Evolutionary conservation across 1,139 yeast genomes (phyloP), one percentile per base, ranked within the genome.

Genomic region (Ogataea hybrid): DNA sequence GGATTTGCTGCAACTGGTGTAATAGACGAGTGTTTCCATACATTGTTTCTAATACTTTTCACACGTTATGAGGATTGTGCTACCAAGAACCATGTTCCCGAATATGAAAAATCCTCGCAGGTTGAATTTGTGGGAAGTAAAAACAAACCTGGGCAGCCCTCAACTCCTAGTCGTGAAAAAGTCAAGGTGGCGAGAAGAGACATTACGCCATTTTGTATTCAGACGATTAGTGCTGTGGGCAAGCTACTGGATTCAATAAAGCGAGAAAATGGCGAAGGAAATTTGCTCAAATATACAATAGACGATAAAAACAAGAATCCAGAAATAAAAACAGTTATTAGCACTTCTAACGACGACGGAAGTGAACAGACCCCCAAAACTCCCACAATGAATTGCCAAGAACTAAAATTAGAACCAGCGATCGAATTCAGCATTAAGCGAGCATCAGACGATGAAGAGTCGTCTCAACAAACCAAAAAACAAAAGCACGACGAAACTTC

Each of bases 1-100:
- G 95, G 95, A 0, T 83, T 81, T 59, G 92, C 90, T 0, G 82
- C 95, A 0, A 84, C 95, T 0, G 83, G 92, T 0, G 67, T 77
- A 22, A 75, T 85, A 29, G 96, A 87, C 58, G 95, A 87, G 52
- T 74, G 88, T 0, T 76, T 79, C 47, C 82, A 83, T 23, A 74
- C 84, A 2, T 59, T 84, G 0, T 87, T 73, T 56, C 63, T 86
- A 51, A 69, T 68, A 39, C 61, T 84, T 7, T 82, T 59, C 32
- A 34, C 47, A 9, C 52, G 57, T 4, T 61, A 39, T 37, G 28
- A 53, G 31, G 48, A 48, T 4, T 10, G n/a, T 3, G 25, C 30
- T 32, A 9, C 14, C 16, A 9, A 28, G 15, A 6, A 16, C 30
- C 5, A 8, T 3, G 6, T 11, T 16, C 17, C 25, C 4, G 28